Evolutionary conservation across 2,329 filamentous ascomycete species (phyloP).

Genomic region (Aphanocladium album): DNA sequence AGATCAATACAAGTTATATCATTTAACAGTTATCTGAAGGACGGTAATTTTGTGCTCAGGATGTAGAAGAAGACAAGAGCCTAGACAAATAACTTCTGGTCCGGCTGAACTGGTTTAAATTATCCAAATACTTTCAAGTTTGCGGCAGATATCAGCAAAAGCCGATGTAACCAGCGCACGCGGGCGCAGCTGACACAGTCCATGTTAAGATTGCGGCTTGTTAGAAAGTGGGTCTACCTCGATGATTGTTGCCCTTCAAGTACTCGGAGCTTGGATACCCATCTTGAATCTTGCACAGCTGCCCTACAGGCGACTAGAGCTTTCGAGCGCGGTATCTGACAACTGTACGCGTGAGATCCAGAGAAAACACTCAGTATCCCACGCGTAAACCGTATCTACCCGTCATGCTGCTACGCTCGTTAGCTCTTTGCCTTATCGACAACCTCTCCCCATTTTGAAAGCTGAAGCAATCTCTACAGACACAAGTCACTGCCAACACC

Average conservation of each 20-base stretch:
- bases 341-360: not conserved
- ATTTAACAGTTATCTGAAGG: too few species aligned
- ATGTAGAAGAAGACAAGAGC: not conserved
- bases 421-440: not conserved
- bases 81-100: not conserved
- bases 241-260: not conserved
- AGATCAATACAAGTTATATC: not conserved
- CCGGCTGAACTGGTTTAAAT: not conserved
- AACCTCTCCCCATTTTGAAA: not conserved
- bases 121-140: too few species aligned
- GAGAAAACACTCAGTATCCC: not conserved
- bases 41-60: too few species aligned
- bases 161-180: not conserved
- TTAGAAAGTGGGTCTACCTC: slow-evolving; percentile 5
- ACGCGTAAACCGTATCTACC: not conserved
- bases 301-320: not conserved
- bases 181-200: not conserved
- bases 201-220: not conserved
- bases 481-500: not conserved
- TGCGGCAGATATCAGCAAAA: not conserved
- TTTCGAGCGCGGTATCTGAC: not conserved
- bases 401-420: slow-evolving; percentile 1
- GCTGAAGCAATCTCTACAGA: not conserved
- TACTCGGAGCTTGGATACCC: not conserved
- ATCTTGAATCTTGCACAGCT: slow-evolving; percentile 2